Evolutionary conservation across 805 yeast species (phyloP).

Genomic region (Scheffersomyces ergatensis): DNA sequence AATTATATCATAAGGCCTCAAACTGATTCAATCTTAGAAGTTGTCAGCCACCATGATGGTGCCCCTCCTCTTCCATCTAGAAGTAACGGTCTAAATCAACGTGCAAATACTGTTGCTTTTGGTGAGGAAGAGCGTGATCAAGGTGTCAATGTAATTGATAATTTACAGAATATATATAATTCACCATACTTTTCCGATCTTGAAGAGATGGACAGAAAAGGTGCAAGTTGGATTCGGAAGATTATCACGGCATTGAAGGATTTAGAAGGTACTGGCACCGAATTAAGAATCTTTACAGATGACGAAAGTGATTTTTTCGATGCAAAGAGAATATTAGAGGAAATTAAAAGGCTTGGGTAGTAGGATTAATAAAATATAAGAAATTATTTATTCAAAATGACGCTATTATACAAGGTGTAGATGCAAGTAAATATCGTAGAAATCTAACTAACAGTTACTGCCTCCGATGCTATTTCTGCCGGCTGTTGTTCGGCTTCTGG

Average conservation of each 20-base stretch:
- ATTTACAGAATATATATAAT: slow-evolving; percentile 20
- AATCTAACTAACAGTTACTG: background rate
- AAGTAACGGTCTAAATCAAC: slow-evolving; percentile 9
- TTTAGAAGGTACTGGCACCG: slow-evolving; percentile 26
- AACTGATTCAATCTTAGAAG: background rate
- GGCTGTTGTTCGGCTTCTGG: too few species aligned
- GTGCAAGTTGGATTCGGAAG: slow-evolving; percentile 37
- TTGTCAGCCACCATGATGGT: background rate
- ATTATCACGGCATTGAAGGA: slow-evolving; percentile 25
- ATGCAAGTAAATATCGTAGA: background rate
- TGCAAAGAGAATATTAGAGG: background rate
- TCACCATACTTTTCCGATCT: slow-evolving; percentile 25
- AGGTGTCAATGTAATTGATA: slow-evolving; percentile 10
- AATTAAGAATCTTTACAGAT: slow-evolving; percentile 30
- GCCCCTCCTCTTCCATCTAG: slow-evolving; percentile 31
- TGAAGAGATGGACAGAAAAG: slow-evolving; percentile 34
- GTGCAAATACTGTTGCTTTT: background rate
- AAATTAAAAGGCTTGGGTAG: background rate
- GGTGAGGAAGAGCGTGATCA: background rate
- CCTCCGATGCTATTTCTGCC: background rate
- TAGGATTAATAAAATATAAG: background rate
- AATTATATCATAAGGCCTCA: slow-evolving; percentile 4
- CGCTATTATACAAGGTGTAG: background rate
- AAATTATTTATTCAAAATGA: background rate
- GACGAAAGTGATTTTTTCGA: slow-evolving; percentile 32